Base-by-base conservation (phyloP, 2,329 filamentous ascomycete genomes). In the Aspergillus sp. region DNA sequence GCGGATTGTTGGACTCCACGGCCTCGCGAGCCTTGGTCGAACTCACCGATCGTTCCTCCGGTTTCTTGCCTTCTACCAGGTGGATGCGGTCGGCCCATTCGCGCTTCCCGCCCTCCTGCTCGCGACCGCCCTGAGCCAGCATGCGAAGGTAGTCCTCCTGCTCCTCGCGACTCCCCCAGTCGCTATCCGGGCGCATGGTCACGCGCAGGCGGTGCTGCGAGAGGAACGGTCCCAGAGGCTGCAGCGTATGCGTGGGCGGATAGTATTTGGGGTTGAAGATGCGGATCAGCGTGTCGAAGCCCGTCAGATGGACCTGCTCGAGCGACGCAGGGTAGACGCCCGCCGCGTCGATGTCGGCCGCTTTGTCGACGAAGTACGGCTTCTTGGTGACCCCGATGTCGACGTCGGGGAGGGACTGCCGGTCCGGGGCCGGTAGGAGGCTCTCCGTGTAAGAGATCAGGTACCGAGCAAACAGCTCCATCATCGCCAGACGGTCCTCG, bases 211-310 rank as follows among this genome's bases (percentile, higher is more conserved):
- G 70, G 63, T 82, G 78, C 49, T 73, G 71, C 3, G 70, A 71
- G 29, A 82, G 73, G 42, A 82, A 77, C 0, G 74, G 73, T 12
- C 67, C 72, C 36, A 82, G 60, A 2, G 77, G 77, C 39, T 72
- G 65, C 18, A 82, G 66, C 3, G 73, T 79, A 55, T 80, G 74
- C 9, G 74, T 66, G 9, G 78, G 76, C 2, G 79, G 78, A 54
- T 82, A 82, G 63, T 82, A 82, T 61, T 80, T 81, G 6, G 77
- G 63, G 62, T 81, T 73, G 65, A 82, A 78, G 54, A 82, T 79
- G 16, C 80, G 77, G 47, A 80, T 75, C 58, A 82, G 61, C 1
- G 80, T 82, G 67, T 82, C 80, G 63, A 78, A 82, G 24, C 80
- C 80, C 1, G 74, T 79, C 22, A 82, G 71, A 70, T 82, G 80